Evolutionary conservation across 805 yeast genomes (phyloP).

Genomic region (Saccharomycopsis fibuligera): DNA sequence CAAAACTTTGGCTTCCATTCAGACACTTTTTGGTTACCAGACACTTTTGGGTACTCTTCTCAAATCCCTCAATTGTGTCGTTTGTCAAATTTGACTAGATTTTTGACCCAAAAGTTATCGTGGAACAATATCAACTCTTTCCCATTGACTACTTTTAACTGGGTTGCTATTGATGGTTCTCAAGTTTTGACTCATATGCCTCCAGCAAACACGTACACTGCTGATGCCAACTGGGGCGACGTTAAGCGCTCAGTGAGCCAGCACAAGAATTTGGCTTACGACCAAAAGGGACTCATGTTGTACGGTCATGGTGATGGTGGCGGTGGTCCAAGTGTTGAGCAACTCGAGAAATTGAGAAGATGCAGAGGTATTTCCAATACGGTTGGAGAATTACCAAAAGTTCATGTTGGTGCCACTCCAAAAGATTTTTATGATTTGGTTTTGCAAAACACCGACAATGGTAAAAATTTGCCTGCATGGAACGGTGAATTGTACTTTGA

Average conservation of each 20-base stretch:
- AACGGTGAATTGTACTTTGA: constrained; percentile 90
- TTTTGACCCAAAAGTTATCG: constrained; percentile 86
- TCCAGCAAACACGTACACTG: constrained; percentile 93
- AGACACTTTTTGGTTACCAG: constrained; percentile 89
- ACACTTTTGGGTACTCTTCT: constrained; percentile 93
- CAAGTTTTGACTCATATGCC: constrained; percentile 97
- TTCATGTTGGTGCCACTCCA: constrained; percentile 72
- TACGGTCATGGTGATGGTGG: constrained; percentile 98
- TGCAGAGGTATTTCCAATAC: constrained; percentile 82
- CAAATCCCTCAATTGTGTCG: constrained; percentile 93
- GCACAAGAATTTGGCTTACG: constrained; percentile 77
- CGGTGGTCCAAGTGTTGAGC: constrained; percentile 93
- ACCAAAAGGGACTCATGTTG: constrained; percentile 72
- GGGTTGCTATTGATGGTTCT: constrained; percentile 93
- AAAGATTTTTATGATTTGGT: constrained; percentile 72
- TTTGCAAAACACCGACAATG: constrained; percentile 55
- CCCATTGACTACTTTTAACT: constrained; percentile 86
- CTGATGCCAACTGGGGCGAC: constrained; percentile 89
- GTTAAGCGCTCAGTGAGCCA: constrained; percentile 72
- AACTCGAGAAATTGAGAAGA: constrained; percentile 88
- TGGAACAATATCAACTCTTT: constrained; percentile 94
- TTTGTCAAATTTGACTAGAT: constrained; percentile 75
- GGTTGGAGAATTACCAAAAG: constrained; percentile 74
- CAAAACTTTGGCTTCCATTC: constrained; percentile 73
- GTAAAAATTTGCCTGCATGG: constrained; percentile 75